A percentile compares a stretch with the other conserved stretches of the same genome.
phyloP scores from a whole-genome alignment of 305 asterid species.

The Solanum aculeatissimum region DNA sequence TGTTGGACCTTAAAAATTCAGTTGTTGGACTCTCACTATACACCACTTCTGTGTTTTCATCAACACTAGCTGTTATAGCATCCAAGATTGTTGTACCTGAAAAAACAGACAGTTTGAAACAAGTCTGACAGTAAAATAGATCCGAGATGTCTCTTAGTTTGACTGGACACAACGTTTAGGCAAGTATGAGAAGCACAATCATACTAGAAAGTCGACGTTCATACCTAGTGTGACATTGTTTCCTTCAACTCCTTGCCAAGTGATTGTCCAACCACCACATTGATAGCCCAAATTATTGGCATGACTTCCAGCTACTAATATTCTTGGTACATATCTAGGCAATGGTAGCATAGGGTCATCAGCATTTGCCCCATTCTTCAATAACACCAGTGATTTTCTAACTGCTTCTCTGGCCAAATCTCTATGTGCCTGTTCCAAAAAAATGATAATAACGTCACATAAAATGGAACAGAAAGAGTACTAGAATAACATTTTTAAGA shows the following conservation, averaged over 20 bases:
- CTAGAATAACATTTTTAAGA: background rate
- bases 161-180: background rate
- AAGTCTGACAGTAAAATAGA: background rate
- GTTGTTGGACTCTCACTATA: conserved; percentile 16
- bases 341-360: conserved; percentile 55
- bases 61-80: conserved; percentile 13
- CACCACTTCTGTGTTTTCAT: conserved; percentile 21
- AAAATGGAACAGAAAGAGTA: background rate
- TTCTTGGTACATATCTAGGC: conserved; percentile 26
- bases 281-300: conserved; percentile 44
- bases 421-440: conserved; percentile 31
- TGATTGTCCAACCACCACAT: conserved; percentile 47
- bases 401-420: conserved; percentile 76
- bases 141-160: background rate
- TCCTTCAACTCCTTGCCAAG: conserved; percentile 30
- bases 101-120: background rate
- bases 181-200: background rate
- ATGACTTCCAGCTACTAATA: conserved; percentile 40
- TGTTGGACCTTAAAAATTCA: conserved; percentile 15
- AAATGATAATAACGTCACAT: background rate
- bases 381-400: conserved; percentile 53
- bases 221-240: conserved; percentile 26
- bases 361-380: conserved; percentile 42
- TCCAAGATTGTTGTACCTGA: conserved; percentile 45
- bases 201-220: background rate